Evolutionary conservation across 2,329 filamentous ascomycete genomes (phyloP).

Genomic region (Cercospora sp.): DNA sequence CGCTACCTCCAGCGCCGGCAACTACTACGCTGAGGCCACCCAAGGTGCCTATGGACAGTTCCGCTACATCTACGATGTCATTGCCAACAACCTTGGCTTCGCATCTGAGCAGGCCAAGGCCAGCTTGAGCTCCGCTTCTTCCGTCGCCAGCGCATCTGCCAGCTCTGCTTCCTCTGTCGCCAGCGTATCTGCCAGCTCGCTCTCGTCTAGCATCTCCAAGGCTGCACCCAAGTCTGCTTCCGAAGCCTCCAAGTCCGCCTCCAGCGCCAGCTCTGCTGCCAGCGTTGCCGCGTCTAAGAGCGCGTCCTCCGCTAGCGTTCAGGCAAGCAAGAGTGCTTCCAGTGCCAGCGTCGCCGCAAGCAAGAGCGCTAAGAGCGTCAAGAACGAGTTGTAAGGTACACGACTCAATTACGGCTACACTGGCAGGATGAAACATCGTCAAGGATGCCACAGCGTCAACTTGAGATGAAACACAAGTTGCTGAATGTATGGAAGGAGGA

Average conservation of each 20-base stretch:
- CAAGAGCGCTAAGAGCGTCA: conserved; percentile 34
- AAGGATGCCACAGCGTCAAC: background rate
- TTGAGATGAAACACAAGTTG: background rate
- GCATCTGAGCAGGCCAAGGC: conserved; percentile 43
- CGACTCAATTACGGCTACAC: background rate
- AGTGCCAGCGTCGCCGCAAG: conserved; percentile 37
- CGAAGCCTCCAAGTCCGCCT: conserved; percentile 34
- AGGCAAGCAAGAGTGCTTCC: conserved; percentile 35
- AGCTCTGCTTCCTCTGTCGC: conserved; percentile 36
- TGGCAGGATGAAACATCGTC: background rate
- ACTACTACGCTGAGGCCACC: conserved; percentile 75
- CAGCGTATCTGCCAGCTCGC: conserved; percentile 35
- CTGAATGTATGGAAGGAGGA: background rate
- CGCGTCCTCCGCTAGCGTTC: conserved; percentile 30
- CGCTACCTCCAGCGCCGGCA: conserved; percentile 61
- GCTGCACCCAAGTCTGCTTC: conserved; percentile 31
- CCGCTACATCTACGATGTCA: conserved; percentile 45
- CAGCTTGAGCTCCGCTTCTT: conserved; percentile 41
- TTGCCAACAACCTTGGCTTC: conserved; percentile 50
- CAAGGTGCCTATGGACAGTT: conserved; percentile 54
- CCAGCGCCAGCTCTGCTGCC: conserved; percentile 37
- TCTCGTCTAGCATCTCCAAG: conserved; percentile 38
- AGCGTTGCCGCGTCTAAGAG: conserved; percentile 38
- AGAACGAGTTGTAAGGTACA: conserved; percentile 22
- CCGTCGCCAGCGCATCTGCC: conserved; percentile 27